phyloP scores from a whole-genome alignment of 768 basidiomycete genomes.

The Mycena kentingensis region DNA sequence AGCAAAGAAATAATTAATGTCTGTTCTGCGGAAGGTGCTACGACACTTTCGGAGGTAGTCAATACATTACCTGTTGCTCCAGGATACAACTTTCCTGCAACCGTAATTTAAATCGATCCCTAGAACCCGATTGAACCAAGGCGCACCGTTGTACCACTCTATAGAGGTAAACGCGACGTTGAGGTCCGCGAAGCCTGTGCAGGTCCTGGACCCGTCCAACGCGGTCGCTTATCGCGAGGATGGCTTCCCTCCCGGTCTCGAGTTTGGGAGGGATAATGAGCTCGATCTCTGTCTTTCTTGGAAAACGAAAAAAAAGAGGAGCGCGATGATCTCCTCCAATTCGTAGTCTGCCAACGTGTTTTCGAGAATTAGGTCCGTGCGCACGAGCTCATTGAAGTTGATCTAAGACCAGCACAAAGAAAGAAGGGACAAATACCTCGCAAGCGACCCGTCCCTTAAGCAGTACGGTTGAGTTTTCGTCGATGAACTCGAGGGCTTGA shows the following conservation, averaged over 20 bases:
- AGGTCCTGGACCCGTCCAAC: conserved; percentile 79
- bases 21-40: no score
- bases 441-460: conserved; percentile 99
- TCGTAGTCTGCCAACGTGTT: conserved; percentile 90
- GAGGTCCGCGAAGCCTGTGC: no score
- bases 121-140: no score
- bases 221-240: conserved; percentile 74
- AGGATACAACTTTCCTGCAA: no score
- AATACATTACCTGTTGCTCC: no score
- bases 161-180: no score
- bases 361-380: conserved; percentile 96
- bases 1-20: no score
- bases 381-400: conserved; percentile 95
- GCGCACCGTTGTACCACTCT: no score
- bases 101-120: no score
- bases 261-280: conserved; percentile 80
- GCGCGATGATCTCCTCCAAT: conserved; percentile 93
- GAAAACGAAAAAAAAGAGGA: conserved; percentile 96
- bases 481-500: conserved; percentile 89
- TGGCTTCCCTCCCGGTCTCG: conserved; percentile 76
- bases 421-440: conserved; percentile 59
- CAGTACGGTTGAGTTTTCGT: conserved; percentile 92
- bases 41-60: no score
- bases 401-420: conserved; percentile 56
- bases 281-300: conserved; percentile 93